A percentile compares a stretch with the other conserved stretches of the same genome.
These are phyloP conservation scores for Annona squamosa DNA, from an alignment of 164 flowering plant genomes.

Conservation along the genomic window DNA sequence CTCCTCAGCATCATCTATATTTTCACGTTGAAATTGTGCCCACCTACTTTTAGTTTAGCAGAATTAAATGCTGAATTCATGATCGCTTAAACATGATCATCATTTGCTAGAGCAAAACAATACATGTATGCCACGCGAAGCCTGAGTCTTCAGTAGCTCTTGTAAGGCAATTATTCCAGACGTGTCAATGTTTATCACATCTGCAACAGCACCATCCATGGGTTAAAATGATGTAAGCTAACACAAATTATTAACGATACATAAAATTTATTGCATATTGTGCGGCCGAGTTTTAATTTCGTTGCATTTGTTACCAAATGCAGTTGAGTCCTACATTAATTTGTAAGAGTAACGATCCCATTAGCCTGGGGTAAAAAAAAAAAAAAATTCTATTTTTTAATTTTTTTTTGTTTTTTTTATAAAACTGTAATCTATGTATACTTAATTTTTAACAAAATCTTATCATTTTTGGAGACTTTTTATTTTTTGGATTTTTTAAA, in stretches of 20 bases:
- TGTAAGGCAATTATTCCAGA: slow-evolving; percentile 56
- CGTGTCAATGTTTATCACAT: slow-evolving; percentile 56
- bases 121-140: slow-evolving; percentile 41
- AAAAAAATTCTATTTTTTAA: no score
- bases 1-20: neutral
- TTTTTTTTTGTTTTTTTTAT: no score
- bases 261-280: neutral
- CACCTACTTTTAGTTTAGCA: neutral
- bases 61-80: neutral
- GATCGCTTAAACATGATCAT: neutral
- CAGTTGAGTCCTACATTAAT: no score
- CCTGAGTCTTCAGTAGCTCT: slow-evolving; percentile 47
- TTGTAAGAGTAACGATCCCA: no score
- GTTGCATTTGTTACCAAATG: no score
- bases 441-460: no score
- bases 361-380: no score
- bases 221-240: neutral
- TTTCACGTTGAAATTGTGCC: neutral
- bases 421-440: no score
- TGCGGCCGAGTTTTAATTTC: no score
- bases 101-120: neutral
- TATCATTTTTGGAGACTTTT: no score
- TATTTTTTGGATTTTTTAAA: no score
- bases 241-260: neutral
- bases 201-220: slow-evolving; percentile 20